Conservation (phyloP, 495 filamentous ascomycete genomes). For the Pyrenopolyporus hunteri region DNA sequence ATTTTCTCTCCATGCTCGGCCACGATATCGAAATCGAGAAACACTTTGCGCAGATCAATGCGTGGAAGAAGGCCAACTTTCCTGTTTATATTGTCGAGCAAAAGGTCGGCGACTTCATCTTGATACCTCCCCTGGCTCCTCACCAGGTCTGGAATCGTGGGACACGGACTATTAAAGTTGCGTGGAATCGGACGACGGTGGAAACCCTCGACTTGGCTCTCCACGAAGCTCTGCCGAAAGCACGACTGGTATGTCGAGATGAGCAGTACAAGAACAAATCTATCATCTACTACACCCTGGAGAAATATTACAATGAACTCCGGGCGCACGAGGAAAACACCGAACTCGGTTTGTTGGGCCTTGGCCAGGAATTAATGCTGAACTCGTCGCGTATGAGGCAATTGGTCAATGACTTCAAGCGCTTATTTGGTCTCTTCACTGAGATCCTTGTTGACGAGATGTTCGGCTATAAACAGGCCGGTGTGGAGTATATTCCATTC, state of each 20-base stretch:
- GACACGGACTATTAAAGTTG: conserved; percentile 92
- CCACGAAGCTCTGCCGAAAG: conserved; percentile 82
- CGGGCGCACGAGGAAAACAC: conserved; percentile 54
- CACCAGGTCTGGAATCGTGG: conserved; percentile 99
- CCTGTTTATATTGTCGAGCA: conserved; percentile 93
- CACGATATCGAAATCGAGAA: conserved; percentile 97
- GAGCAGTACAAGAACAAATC: conserved; percentile 99
- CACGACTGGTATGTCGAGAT: conserved; percentile 92
- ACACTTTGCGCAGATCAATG: conserved; percentile 91
- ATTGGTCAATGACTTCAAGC: conserved; percentile 77
- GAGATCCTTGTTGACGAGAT: conserved; percentile 82
- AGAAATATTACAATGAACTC: conserved; percentile 75
- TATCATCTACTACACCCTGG: conserved; percentile 83
- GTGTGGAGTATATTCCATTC: conserved; percentile 73
- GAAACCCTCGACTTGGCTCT: conserved; percentile 87
- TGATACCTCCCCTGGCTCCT: conserved; percentile 94
- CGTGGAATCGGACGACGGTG: conserved; percentile 96
- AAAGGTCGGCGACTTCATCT: conserved; percentile 88
- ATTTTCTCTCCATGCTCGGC: conserved; percentile 87
- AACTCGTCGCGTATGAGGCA: conserved; percentile 66
- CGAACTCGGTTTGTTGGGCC: conserved; percentile 47
- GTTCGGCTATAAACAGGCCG: conserved; percentile 70
- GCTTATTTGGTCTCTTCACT: conserved; percentile 76
- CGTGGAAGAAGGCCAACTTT: conserved; percentile 92
- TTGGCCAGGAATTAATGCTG: conserved; percentile 53